Percentiles rank a stretch among this genome's conserved stretches.
Evolutionary conservation across 75 land plant genomes (phyloP).

Genomic region (Cunninghamia lanceolata): DNA sequence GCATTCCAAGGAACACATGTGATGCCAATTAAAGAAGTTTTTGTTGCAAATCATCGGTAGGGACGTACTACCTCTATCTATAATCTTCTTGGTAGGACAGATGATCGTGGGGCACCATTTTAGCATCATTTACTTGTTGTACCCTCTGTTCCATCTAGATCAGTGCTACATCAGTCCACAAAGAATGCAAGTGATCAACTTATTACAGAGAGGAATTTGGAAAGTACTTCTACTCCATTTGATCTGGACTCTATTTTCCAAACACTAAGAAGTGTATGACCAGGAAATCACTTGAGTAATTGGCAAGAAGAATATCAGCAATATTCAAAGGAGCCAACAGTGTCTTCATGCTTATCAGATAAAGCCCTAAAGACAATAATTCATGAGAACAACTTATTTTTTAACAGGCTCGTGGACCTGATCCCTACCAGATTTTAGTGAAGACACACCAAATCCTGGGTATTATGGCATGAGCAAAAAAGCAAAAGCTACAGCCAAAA

Average conservation of each 20-base stretch:
- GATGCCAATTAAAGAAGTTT: constrained; percentile 73
- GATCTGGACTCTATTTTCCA: constrained; percentile 63
- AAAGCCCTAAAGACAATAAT: not conserved
- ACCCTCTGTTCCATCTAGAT: constrained; percentile 62
- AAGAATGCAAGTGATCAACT: constrained; percentile 50
- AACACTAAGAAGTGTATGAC: constrained; percentile 62
- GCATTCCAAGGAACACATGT: too few relatives aligned
- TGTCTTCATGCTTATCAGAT: not conserved
- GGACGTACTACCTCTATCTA: too few relatives aligned
- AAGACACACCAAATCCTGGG: too few relatives aligned
- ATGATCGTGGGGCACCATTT: constrained; percentile 56
- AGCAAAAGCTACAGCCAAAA: too few relatives aligned
- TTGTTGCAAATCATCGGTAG: too few relatives aligned
- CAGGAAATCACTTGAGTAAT: constrained; percentile 89
- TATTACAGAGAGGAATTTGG: constrained; percentile 49
- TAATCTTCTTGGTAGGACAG: constrained; percentile 68
- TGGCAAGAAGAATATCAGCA: not conserved
- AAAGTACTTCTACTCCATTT: constrained; percentile 23
- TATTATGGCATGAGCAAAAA: too few relatives aligned
- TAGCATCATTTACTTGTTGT: constrained; percentile 60
- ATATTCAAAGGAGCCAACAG: not conserved
- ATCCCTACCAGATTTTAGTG: too few relatives aligned
- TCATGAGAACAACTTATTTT: not conserved
- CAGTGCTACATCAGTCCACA: constrained; percentile 33
- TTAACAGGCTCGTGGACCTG: too few relatives aligned